Evolutionary conservation across 441 rosid genomes (phyloP).

Genomic region (Melastoma candidum): DNA sequence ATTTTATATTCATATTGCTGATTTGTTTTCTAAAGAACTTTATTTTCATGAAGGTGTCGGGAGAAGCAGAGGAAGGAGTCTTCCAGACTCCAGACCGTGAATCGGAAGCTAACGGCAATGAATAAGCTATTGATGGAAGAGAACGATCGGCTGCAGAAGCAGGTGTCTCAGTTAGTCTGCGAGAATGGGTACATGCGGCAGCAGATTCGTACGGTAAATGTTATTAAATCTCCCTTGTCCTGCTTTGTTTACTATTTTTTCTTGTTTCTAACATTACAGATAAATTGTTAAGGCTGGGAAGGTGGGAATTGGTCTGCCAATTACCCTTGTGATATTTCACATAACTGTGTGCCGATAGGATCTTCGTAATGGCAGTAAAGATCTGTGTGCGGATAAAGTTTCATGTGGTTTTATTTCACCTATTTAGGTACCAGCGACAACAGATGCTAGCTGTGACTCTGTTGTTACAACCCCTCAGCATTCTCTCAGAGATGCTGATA

Average conservation of each 20-base stretch:
- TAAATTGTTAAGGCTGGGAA: neutral
- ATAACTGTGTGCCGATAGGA: too few relatives aligned
- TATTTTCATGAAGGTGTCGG: slow-evolving; percentile 59
- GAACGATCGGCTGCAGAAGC: slow-evolving; percentile 95
- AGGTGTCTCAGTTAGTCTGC: slow-evolving; percentile 91
- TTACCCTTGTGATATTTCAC: too few relatives aligned
- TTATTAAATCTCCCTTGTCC: slow-evolving; percentile 9
- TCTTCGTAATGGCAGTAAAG: neutral
- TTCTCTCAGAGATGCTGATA: slow-evolving; percentile 78
- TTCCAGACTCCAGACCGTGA: slow-evolving; percentile 87
- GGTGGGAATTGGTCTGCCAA: too few relatives aligned
- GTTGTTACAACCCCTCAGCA: slow-evolving; percentile 88
- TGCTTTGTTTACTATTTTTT: neutral
- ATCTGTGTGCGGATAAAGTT: too few relatives aligned
- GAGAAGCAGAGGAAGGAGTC: slow-evolving; percentile 98
- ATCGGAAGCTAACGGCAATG: slow-evolving; percentile 89
- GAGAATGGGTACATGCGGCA: slow-evolving; percentile 92
- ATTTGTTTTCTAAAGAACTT: neutral
- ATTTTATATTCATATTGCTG: neutral
- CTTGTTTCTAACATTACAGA: neutral
- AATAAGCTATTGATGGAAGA: slow-evolving; percentile 97
- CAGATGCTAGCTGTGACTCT: slow-evolving; percentile 88
- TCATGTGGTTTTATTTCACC: slow-evolving; percentile 1
- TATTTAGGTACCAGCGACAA: slow-evolving; percentile 48
- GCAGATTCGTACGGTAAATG: slow-evolving; percentile 60